Conservation (phyloP, 805 yeast genomes). For the Geotrichum ghanense region DNA sequence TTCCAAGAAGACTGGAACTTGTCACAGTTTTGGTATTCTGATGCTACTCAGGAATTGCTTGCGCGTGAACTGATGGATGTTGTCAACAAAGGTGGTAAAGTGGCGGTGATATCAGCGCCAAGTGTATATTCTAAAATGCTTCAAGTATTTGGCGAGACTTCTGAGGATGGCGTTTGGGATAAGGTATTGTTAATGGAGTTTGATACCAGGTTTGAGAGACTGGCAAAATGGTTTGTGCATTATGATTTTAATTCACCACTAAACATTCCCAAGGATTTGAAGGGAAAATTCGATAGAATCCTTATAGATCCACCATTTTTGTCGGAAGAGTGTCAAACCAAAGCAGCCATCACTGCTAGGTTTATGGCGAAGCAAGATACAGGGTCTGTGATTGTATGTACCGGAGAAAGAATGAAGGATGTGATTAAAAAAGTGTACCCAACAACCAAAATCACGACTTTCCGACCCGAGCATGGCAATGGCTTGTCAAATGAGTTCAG, state of each 20-base stretch:
- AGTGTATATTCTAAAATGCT: constrained; percentile 76
- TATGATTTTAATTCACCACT: constrained; percentile 71
- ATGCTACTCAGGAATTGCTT: constrained; percentile 54
- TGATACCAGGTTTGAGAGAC: constrained; percentile 62
- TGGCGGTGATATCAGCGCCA: constrained; percentile 80
- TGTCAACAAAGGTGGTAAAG: constrained; percentile 57
- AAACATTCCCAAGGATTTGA: constrained; percentile 42
- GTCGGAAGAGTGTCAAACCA: constrained; percentile 69
- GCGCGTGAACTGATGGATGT: constrained; percentile 68
- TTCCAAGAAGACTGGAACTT: constrained; percentile 91
- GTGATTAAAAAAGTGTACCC: constrained; percentile 54
- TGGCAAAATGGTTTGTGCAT: constrained; percentile 57
- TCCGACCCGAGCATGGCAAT: constrained; percentile 69
- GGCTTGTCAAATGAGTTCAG: constrained; percentile 82
- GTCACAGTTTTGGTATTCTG: constrained; percentile 82
- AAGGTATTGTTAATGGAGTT: constrained; percentile 71
- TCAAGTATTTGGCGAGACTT: constrained; percentile 25
- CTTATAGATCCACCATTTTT: constrained; percentile 84
- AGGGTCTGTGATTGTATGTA: constrained; percentile 49
- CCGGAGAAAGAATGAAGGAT: constrained; percentile 79
- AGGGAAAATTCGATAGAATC: constrained; percentile 56
- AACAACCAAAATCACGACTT: constrained; percentile 50
- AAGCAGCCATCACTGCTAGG: constrained; percentile 52
- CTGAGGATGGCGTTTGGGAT: constrained; percentile 39
- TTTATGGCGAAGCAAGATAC: constrained; percentile 34